Conservation (phyloP, 2,329 filamentous ascomycete genomes). For the Annulohypoxylon truncatum region DNA sequence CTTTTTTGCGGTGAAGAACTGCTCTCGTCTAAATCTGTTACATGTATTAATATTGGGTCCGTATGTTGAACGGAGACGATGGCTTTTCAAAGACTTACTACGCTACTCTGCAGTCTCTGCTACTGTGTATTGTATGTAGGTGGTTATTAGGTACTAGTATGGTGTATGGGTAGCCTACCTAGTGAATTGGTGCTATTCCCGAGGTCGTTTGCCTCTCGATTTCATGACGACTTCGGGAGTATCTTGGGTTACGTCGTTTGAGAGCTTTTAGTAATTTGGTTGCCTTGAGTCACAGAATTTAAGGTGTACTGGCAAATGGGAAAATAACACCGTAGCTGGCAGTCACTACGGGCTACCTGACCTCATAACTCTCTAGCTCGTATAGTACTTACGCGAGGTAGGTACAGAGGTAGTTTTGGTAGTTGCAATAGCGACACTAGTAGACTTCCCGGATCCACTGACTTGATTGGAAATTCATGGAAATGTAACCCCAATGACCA, state of each 20-base stretch:
- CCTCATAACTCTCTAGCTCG: not conserved
- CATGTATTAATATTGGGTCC: constrained; percentile 4
- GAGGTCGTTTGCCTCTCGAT: not conserved
- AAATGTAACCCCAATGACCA: constrained; percentile 33
- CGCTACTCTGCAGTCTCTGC: no score
- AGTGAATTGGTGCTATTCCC: not conserved
- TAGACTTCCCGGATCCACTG: constrained; percentile 34
- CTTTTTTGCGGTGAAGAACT: not conserved
- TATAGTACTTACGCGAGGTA: not conserved
- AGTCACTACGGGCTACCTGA: no score
- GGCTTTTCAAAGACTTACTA: not conserved
- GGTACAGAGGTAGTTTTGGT: not conserved
- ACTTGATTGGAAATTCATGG: constrained; percentile 35
- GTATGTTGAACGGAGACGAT: not conserved
- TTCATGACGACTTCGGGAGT: not conserved
- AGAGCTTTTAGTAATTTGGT: not conserved
- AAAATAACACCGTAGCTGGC: not conserved
- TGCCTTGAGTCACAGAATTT: constrained; percentile 27
- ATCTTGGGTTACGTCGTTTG: constrained; percentile 16
- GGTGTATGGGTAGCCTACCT: no score
- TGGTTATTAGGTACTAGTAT: not conserved
- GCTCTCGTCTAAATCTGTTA: not conserved
- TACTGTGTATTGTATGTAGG: not conserved
- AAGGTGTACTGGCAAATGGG: not conserved
- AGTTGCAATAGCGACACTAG: constrained; percentile 21